A percentile compares a stretch with the other conserved stretches of the same genome.
Conservation (phyloP, 805 yeast species). For the Hanseniaspora thailandica region DNA sequence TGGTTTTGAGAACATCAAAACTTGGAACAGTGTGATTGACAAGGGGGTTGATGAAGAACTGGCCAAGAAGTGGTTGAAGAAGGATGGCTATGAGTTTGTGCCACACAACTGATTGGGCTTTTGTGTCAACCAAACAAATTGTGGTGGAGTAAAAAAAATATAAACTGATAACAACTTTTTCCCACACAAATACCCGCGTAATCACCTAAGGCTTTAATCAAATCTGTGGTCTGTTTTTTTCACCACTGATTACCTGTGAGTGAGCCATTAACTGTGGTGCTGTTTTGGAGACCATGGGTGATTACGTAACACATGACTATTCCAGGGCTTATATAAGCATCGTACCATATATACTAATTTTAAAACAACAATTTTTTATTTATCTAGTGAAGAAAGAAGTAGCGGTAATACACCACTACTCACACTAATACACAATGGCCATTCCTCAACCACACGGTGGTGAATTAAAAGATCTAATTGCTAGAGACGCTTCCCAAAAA, state of each 20-base stretch:
- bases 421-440: background rate
- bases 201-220: background rate
- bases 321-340: background rate
- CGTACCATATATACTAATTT: no score
- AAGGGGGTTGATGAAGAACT: slow-evolving; percentile 29
- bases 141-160: slow-evolving; percentile 3
- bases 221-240: background rate
- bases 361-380: no score
- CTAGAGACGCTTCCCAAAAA: slow-evolving; percentile 61
- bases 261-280: background rate
- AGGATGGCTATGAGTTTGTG: slow-evolving; percentile 5
- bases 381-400: background rate
- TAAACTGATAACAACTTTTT: no score
- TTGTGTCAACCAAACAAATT: background rate
- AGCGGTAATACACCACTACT: background rate
- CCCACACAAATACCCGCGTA: background rate
- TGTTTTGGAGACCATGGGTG: background rate
- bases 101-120: background rate
- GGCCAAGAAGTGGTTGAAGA: slow-evolving; percentile 16
- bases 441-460: slow-evolving; percentile 93
- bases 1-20: slow-evolving; percentile 56
- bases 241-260: background rate
- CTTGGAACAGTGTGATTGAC: slow-evolving; percentile 41
- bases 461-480: slow-evolving; percentile 66
- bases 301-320: background rate